Base-by-base conservation (phyloP, 2,329 filamentous ascomycete genomes). In the Colletotrichum sidae region DNA sequence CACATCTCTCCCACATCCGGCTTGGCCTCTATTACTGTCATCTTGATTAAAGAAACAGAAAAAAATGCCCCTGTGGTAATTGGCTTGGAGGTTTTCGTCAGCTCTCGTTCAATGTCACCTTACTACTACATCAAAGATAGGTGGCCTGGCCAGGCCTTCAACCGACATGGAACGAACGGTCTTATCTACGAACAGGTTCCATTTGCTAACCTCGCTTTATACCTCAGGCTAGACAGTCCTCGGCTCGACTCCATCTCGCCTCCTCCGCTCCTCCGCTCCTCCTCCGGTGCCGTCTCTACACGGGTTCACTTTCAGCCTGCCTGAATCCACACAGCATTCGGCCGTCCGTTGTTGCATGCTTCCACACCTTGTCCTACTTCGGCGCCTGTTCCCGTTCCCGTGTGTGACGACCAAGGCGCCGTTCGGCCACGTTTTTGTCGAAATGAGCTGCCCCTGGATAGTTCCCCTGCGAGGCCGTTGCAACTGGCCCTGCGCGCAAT, bases 321-420 rank as follows among this genome's bases (percentile, higher is more conserved):
- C 41, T 51, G n/a, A 34, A 34, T 35, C 39, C n/a, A 51, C 53
- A 12, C 15, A 39, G 39, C 45, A 34, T 12, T 33, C 46, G 39
- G 46, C 34, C 25, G 10, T 46, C 41, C 25, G 15, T 41, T 35
- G 39, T 42, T n/a, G n/a, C 52, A 65, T 37, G 25, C 55, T 52
- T 37, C 46, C 52, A 57, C 25, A 62, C 53, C 58, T 62, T 56
- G 39, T 25, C 56, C 42, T 60, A 41, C 51, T 39, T 65, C 62
- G 52, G 47, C 52, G 51, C 42, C 52, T 33, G 39, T 12, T 56
- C 52, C 58, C 58, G 58, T 44, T 15, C 58, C 58, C 63, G 49
- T 56, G 56, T 51, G 53, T 37, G 63, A 42, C 52, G 62, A 25
- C 61, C 50, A 45, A 52, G 57, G 47, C 63, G 53, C 63, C 58